Evolutionary conservation across 352 stramenopile genomes (phyloP).

Genomic region (Aphanomyces stellatus): DNA sequence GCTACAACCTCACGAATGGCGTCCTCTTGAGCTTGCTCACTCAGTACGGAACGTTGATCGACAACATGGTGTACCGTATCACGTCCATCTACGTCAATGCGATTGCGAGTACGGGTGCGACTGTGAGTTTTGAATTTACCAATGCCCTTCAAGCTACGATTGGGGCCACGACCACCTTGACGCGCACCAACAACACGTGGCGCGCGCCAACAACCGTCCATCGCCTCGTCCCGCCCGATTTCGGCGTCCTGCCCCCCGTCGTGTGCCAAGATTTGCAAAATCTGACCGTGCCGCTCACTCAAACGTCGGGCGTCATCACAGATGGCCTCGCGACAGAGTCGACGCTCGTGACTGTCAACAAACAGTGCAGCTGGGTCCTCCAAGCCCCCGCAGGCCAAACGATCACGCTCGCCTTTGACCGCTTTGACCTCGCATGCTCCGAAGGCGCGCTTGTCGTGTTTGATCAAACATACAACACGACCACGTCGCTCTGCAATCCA

Average conservation of each 20-base stretch:
- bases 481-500: not conserved
- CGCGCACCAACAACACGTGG: slow-evolving; percentile 3
- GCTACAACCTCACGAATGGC: not conserved
- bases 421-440: slow-evolving; percentile 1
- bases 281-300: not conserved
- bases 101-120: not conserved
- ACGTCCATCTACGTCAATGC: slow-evolving; percentile 1
- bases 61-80: not conserved
- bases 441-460: not conserved
- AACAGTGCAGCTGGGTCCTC: slow-evolving; percentile 1
- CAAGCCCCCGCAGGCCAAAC: not conserved
- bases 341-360: not conserved
- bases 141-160: not conserved
- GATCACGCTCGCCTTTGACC: not conserved
- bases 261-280: not conserved
- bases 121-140: slow-evolving; percentile 3
- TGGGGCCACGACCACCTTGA: not conserved
- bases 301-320: not conserved
- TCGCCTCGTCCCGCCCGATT: not conserved
- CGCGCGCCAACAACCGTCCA: not conserved
- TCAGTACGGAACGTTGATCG: not conserved
- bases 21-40: not conserved
- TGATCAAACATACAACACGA: not conserved
- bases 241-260: not conserved
- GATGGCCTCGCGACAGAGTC: not conserved